Percentiles rank a stretch among this genome's conserved stretches.
Evolutionary conservation across 192 early-diverging fungal genomes (phyloP).

Genomic region (Rhizophagus prolifer): DNA sequence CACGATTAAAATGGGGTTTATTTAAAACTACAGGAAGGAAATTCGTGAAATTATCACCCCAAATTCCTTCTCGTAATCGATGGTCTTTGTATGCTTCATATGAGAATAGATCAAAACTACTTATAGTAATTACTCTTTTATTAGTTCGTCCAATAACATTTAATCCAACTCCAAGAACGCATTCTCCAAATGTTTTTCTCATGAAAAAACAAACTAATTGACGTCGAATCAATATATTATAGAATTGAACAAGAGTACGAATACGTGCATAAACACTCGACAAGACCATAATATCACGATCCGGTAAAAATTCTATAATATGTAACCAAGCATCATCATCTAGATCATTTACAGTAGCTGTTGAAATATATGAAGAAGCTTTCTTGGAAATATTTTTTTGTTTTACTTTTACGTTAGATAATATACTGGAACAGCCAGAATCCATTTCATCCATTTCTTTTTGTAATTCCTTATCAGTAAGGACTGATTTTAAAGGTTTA

Average conservation of each 20-base stretch:
- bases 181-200: neutral
- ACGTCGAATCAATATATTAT: slow-evolving; percentile 11
- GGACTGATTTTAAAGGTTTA: neutral
- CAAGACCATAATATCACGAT: slow-evolving; percentile 13
- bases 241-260: neutral
- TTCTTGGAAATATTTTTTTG: neutral
- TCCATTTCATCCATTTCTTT: neutral
- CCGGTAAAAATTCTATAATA: slow-evolving; percentile 8
- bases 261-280: neutral
- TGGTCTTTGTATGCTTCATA: slow-evolving; percentile 5
- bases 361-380: neutral
- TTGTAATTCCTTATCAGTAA: neutral
- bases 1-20: neutral
- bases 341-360: neutral
- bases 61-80: neutral
- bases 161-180: neutral
- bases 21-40: slow-evolving; percentile 6
- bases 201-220: slow-evolving; percentile 19
- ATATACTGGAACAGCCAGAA: neutral
- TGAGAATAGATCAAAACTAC: slow-evolving; percentile 6
- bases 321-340: slow-evolving; percentile 9
- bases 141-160: neutral
- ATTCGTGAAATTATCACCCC: slow-evolving; percentile 5
- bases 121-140: neutral
- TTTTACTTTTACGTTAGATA: neutral